Evolutionary conservation across 2,329 filamentous ascomycete species (phyloP), one percentile per base, ranked within the genome.

Genomic region (Keithomyces neogunnii): DNA sequence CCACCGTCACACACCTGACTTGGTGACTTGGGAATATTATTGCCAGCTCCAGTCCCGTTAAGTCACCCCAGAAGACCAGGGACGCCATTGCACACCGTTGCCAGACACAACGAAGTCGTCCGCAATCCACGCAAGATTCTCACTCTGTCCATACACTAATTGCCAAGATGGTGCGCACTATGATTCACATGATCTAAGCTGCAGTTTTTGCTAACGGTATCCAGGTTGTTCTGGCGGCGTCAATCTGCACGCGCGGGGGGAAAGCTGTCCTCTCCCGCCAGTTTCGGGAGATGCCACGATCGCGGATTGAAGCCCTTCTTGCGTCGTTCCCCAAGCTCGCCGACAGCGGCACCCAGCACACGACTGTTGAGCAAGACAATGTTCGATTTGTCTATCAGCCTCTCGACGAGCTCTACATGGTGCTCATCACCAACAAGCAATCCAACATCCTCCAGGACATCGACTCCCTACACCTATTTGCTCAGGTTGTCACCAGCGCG

Each of bases 401-500:
- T 54, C 81, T 99, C 58, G 95, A 99, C 73, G 95, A 99, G 76
- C 85, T 99, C 58, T 99, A 99, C 81, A 97, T 99, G 83, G 92
- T 99, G 59, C 84, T 99, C 65, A 97, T 99, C 73, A 99, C 95
- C 70, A 99, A 99, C 78, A 88, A 90, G 63, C 93, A 97, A 77
- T 97, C 92, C 70, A 99, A 99, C 73, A 99, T 99, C 61, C 81
- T 99, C 48, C 93, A 99, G 74, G 93, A 99, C 71, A 99, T 99
- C 70, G 93, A 97, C 73, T 96, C 93, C 53, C 81, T 99, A 54
- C 95, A 99, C 70, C 81, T 99, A 26, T 99, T 99, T 68, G 92
- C 92, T 53, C 93, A 99, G 74, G 92, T 99, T 13, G 93, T 96
- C 51, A 89, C 88, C 53, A 96, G 88, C 71, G 92, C 95, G 65